Evolutionary conservation across 345 rosid species (phyloP).

Genomic region (Populus davidiana): DNA sequence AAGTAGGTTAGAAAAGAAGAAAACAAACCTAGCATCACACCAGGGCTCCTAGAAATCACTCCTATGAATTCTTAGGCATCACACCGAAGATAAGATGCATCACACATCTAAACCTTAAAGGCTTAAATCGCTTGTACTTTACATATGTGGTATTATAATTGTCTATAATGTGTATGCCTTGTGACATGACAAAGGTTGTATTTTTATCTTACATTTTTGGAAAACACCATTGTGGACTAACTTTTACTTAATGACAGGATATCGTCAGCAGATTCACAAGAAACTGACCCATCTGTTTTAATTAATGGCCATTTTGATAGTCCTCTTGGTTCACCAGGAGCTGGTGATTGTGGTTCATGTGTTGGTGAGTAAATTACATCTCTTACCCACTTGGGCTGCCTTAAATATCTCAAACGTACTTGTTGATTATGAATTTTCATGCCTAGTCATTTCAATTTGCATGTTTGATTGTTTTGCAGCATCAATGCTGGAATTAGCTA

Average conservation of each 20-base stretch:
- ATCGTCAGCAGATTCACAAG: slow-evolving; percentile 60
- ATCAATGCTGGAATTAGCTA: slow-evolving; percentile 81
- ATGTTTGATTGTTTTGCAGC: slow-evolving; percentile 48
- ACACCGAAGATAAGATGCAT: too few species aligned
- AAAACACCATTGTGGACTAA: not conserved
- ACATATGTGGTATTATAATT: not conserved
- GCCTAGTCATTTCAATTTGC: slow-evolving; percentile 7
- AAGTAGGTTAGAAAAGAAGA: too few species aligned
- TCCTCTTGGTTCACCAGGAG: slow-evolving; percentile 91
- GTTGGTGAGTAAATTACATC: slow-evolving; percentile 56
- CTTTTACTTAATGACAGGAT: slow-evolving; percentile 51
- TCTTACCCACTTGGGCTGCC: not conserved
- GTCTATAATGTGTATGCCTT: not conserved
- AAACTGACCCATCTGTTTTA: slow-evolving; percentile 71
- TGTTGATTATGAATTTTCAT: not conserved
- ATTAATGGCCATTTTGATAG: slow-evolving; percentile 95
- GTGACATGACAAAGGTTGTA: not conserved
- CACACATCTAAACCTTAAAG: too few species aligned
- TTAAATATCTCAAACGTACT: slow-evolving; percentile 1
- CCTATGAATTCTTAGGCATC: too few species aligned
- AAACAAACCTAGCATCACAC: too few species aligned
- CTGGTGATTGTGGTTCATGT: slow-evolving; percentile 96
- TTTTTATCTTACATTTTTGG: slow-evolving; percentile 1
- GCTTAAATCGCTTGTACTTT: not conserved
- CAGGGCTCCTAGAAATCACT: too few species aligned